Evolutionary conservation across 2,329 filamentous ascomycete species (phyloP), one percentile per base, ranked within the genome.

Genomic region (Alternaria postmessia): DNA sequence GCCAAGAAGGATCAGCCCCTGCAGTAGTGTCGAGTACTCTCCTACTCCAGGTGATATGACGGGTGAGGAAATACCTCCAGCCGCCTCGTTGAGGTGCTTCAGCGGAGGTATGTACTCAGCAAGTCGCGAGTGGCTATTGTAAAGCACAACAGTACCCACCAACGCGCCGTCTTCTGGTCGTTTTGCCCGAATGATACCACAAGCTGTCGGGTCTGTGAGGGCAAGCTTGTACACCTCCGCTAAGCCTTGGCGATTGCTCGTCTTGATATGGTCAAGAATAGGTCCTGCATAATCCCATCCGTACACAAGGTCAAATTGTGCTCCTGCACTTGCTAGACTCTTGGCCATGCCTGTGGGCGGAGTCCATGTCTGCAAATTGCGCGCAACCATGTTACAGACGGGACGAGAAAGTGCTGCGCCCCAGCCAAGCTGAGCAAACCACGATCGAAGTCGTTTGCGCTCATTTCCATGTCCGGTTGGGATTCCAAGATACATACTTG

Each of bases 351-450:
- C 91, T 39, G 94, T 89, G 0, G 93, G 92, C 7, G 91, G 88
- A 6, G 83, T 81, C 93, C 93, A 96, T 12, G 84, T 85, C 24
- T 83, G 78, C n/a, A 96, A 81, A 67, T 93, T 90, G 36, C 86
- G 85, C 49, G 95, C 89, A 3, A 89, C 81, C 84, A 96, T 89
- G 74, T 90, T 93, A 69, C 87, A 89, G 0, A 91, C 84, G 0
- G 87, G 82, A 11, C 86, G 83, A 2, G 87, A 88, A 5, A 88
- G 81, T 0, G 86, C 84, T 3, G 86, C 90, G 70, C 96, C 93
- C 94, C 94, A 97, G 14, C 94, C 94, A 47, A 93, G 86, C 65
- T 90, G 92, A n/a, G 89, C 87, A 76, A 97, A 97, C 94, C 94
- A 98, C 46, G 87, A 85, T n/a, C 87, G 83, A 22, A 89, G 76